Percentiles rank a stretch among this genome's conserved stretches.
phyloP scores from a whole-genome alignment of 495 filamentous ascomycete species.

The Neurospora intermedia region DNA sequence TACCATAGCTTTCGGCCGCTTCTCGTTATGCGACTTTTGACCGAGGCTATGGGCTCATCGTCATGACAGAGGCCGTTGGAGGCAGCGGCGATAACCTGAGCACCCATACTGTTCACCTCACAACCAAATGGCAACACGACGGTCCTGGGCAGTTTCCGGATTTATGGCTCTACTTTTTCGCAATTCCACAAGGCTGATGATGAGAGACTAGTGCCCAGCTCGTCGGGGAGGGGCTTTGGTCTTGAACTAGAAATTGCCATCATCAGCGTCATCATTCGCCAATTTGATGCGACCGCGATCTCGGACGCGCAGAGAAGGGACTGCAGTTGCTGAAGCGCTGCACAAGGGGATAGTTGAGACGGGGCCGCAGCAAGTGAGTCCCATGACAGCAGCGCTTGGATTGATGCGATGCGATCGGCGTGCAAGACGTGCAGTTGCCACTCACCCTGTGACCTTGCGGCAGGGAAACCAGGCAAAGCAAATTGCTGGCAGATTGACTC shows the following conservation, averaged over 20 bases:
- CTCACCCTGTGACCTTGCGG: conserved; percentile 5
- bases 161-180: background rate
- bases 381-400: background rate
- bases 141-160: background rate
- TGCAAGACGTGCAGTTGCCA: background rate
- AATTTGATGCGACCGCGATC: background rate
- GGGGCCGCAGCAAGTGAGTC: background rate
- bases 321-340: background rate
- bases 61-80: conserved; percentile 17
- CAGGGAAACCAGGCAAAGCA: background rate
- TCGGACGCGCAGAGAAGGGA: background rate
- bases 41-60: conserved; percentile 8
- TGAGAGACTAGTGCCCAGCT: background rate
- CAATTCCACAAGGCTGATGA: background rate
- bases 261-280: background rate
- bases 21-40: conserved; percentile 50
- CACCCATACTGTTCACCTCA: conserved; percentile 15
- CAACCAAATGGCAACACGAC: background rate
- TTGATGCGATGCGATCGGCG: background rate
- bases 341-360: background rate
- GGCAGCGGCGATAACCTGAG: conserved; percentile 19
- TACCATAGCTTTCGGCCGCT: conserved; percentile 78
- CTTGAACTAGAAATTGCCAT: background rate
- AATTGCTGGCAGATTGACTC: background rate
- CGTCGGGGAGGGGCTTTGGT: background rate